Percentiles rank a stretch among this genome's conserved stretches.
Evolutionary conservation across 2,329 filamentous ascomycete genomes (phyloP).

Genomic region (Tolypocladium pustulatum): DNA sequence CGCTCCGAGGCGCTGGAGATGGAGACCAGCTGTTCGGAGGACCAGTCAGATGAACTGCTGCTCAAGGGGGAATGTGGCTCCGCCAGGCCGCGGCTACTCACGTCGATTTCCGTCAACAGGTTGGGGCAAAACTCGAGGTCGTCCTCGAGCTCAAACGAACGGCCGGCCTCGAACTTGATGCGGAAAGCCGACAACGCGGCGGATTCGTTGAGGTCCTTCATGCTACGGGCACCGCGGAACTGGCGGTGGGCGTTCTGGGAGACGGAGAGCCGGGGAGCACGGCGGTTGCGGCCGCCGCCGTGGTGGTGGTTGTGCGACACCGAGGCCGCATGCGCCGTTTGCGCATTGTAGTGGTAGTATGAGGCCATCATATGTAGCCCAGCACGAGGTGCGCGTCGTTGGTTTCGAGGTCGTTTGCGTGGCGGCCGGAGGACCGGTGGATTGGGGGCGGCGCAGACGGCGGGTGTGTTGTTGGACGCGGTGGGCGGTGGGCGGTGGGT

Average conservation of each 20-base stretch:
- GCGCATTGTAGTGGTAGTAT: slow-evolving; percentile 52
- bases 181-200: slow-evolving; percentile 69
- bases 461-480: background rate
- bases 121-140: slow-evolving; percentile 93
- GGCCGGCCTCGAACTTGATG: slow-evolving; percentile 77
- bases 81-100: slow-evolving; percentile 37
- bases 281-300: slow-evolving; percentile 65
- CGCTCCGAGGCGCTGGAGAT: slow-evolving; percentile 91
- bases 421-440: background rate
- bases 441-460: background rate
- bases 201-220: slow-evolving; percentile 79
- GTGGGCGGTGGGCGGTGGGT: too few relatives aligned
- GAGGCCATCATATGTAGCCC: slow-evolving; percentile 40
- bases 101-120: slow-evolving; percentile 86
- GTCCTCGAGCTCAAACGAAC: slow-evolving; percentile 92
- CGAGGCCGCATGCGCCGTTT: slow-evolving; percentile 47
- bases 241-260: slow-evolving; percentile 79
- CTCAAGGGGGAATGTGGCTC: slow-evolving; percentile 6
- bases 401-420: background rate
- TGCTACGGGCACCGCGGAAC: slow-evolving; percentile 72
- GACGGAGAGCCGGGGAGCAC: slow-evolving; percentile 69
- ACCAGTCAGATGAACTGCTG: slow-evolving; percentile 21
- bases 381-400: slow-evolving; percentile 1
- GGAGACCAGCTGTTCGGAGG: slow-evolving; percentile 61
- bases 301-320: slow-evolving; percentile 63